A percentile compares a stretch with the other conserved stretches of the same genome.
Evolutionary conservation across 208 protist species (phyloP).

Genomic region (Trypanosoma cruzi): DNA sequence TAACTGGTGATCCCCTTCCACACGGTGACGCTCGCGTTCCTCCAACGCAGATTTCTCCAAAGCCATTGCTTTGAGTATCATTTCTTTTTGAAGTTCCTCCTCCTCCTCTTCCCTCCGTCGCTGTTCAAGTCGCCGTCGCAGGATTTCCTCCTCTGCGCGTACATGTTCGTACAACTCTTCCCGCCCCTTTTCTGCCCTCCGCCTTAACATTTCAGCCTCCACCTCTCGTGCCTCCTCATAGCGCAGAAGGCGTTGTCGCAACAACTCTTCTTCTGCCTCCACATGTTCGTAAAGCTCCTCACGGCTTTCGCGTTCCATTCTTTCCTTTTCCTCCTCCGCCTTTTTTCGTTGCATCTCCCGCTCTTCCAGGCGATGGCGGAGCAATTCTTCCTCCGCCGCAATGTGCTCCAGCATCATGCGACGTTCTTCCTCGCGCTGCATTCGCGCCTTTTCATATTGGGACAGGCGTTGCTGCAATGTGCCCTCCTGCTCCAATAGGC

Average conservation of each 20-base stretch:
- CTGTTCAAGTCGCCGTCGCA: constrained; percentile 54
- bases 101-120: constrained; percentile 37
- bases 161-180: constrained; percentile 66
- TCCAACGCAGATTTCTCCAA: constrained; percentile 32
- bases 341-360: constrained; percentile 28
- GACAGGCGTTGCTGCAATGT: constrained; percentile 10
- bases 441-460: constrained; percentile 26
- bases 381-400: constrained; percentile 46
- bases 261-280: constrained; percentile 62
- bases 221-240: constrained; percentile 49
- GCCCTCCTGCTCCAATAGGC: constrained; percentile 17
- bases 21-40: constrained; percentile 39
- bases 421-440: constrained; percentile 34
- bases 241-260: constrained; percentile 50
- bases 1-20: constrained; percentile 23
- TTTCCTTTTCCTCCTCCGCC: constrained; percentile 39
- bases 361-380: constrained; percentile 42
- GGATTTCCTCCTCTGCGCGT: constrained; percentile 60
- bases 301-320: constrained; percentile 38
- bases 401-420: constrained; percentile 51
- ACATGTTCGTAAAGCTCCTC: constrained; percentile 55
- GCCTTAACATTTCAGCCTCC: constrained; percentile 36
- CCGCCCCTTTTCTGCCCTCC: constrained; percentile 36
- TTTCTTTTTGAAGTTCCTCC: constrained; percentile 27
- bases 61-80: constrained; percentile 6